These are phyloP conservation scores for Pleoardoris graminearum DNA, from an alignment of 2,329 filamentous ascomycete genomes.

Conservation along the genomic window DNA sequence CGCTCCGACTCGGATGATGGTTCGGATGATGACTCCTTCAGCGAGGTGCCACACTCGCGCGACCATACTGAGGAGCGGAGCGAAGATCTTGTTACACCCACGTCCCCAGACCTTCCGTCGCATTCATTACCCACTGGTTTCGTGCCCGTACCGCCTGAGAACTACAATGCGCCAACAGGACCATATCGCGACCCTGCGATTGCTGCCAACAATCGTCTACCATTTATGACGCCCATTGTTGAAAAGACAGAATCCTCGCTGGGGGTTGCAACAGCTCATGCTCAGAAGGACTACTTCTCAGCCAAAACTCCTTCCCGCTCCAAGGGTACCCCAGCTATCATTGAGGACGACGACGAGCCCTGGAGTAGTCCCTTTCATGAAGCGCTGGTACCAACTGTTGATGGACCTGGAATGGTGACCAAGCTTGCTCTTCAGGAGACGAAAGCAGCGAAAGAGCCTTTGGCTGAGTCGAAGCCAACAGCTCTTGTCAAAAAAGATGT, in stretches of 20 bases:
- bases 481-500: slow-evolving; percentile 38
- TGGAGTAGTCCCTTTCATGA: slow-evolving; percentile 74
- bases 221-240: slow-evolving; percentile 98
- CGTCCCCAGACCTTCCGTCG: slow-evolving; percentile 45
- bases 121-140: slow-evolving; percentile 61
- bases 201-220: slow-evolving; percentile 85
- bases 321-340: slow-evolving; percentile 44
- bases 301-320: slow-evolving; percentile 78
- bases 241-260: slow-evolving; percentile 92
- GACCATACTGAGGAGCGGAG: slow-evolving; percentile 38
- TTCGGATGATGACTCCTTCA: slow-evolving; percentile 41
- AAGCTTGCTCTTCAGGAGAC: slow-evolving; percentile 57
- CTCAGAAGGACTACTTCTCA: slow-evolving; percentile 62
- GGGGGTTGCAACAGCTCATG: slow-evolving; percentile 51
- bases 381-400: slow-evolving; percentile 56
- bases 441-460: slow-evolving; percentile 36
- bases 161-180: slow-evolving; percentile 77
- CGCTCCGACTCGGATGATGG: slow-evolving; percentile 44
- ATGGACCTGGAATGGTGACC: slow-evolving; percentile 50
- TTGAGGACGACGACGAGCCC: slow-evolving; percentile 53
- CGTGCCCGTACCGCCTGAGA: slow-evolving; percentile 79
- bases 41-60: slow-evolving; percentile 36
- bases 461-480: slow-evolving; percentile 20
- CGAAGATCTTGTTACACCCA: slow-evolving; percentile 52
- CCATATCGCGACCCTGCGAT: slow-evolving; percentile 80